Evolutionary conservation across 768 basidiomycete species (phyloP), one percentile per base, ranked within the genome.

Genomic region (Paxillus involutus): DNA sequence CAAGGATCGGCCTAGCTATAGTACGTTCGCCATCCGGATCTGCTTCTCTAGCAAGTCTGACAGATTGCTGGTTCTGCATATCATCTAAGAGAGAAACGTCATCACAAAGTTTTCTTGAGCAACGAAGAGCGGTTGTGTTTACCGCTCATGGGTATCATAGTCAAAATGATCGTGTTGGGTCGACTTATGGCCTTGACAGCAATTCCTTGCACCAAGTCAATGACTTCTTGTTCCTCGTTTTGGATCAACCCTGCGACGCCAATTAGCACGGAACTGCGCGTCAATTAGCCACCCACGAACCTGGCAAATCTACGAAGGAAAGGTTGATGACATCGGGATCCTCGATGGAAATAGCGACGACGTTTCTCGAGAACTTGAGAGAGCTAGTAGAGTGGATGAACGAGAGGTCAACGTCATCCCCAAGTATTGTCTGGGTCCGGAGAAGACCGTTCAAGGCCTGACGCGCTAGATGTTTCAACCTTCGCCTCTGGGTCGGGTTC

Each of bases 81-180:
- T 90, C 88, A 45, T 86, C 88, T 89, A 43, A 14, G 49, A 14
- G 49, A n/a, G 2, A 8, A 40, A 1, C 21, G 40, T 6, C 6
- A 6, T 2, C 6, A 21, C 53, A 42, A 40, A 40, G 39, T 8
- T 30, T 10, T n/a, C n/a, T n/a, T n/a, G n/a, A 39, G 16, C 6
- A 14, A 48, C 3, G 11, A 48, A 30, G 12, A 30, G 0, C 14
- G 44, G 24, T 5, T 24, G 16, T 19, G 59, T 64, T 54, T 56
- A 84, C 86, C 85, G 46, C 72, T 80, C 76, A 86, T 84, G 0
- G 88, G 84, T 49, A 88, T 80, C 0, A 84, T 80, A 0, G 88
- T 77, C 1, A 90, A 74, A 49, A 89, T 83, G 9, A 90, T 62
- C 0, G 82, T 81, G 45, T 85, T 84, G 8, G 69, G 56, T 17